Evolutionary conservation across 257 asterid genomes (phyloP).

Genomic region (Misopates orontium): DNA sequence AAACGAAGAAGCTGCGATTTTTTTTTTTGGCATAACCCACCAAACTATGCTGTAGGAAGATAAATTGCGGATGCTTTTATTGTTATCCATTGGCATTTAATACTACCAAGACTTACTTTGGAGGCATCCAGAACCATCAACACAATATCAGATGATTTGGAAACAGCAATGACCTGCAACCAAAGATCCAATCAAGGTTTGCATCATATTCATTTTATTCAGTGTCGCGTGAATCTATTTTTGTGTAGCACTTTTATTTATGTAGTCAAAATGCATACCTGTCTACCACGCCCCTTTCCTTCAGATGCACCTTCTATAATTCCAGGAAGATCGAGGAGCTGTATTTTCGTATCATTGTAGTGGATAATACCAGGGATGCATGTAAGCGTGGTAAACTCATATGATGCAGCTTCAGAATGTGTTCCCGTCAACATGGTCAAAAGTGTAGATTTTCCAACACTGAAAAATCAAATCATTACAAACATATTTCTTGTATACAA

Average conservation of each 20-base stretch:
- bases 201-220: constrained; percentile 8
- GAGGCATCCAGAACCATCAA: constrained; percentile 81
- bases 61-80: too few relatives aligned
- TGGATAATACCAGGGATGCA: constrained; percentile 99
- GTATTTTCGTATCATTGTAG: constrained; percentile 96
- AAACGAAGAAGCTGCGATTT: too few relatives aligned
- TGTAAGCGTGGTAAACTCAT: constrained; percentile 97
- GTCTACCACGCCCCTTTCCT: constrained; percentile 99
- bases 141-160: constrained; percentile 96
- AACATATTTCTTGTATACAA: too few relatives aligned
- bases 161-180: constrained; percentile 89
- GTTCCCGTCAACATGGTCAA: constrained; percentile 98
- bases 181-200: constrained; percentile 27
- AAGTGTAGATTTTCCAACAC: constrained; percentile 98
- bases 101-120: constrained; percentile 43
- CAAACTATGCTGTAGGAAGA: too few relatives aligned
- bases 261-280: constrained; percentile 45
- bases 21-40: too few relatives aligned
- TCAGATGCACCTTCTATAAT: constrained; percentile 99
- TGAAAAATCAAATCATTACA: constrained; percentile 24
- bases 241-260: constrained; percentile 3
- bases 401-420: constrained; percentile 97
- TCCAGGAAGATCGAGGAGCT: constrained; percentile 99
- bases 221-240: constrained; percentile 5
- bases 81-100: too few relatives aligned